Evolutionary conservation across 1,284 basidiomycete genomes (phyloP), one percentile per base, ranked within the genome.

Genomic region (Amanita bisporigera): DNA sequence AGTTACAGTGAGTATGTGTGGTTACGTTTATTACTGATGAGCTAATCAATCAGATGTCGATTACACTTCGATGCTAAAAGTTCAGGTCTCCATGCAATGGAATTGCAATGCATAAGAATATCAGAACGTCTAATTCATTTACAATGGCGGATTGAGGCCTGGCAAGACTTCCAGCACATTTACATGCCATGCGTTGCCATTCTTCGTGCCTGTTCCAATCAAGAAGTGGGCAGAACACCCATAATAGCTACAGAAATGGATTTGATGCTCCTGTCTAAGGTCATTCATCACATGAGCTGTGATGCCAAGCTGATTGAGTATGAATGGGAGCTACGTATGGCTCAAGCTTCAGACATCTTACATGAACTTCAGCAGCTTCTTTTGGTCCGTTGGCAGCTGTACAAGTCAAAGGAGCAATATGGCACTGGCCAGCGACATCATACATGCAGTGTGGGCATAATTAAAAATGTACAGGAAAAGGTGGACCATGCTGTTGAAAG

Each of bases 281-380:
- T 72, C 0, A 11, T 66, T 2, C 15, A 41, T 3, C 41, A 54
- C 3, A 40, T 54, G 7, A 47, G 61, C 3, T 73, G 73, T 33
- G 64, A 71, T 21, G 1, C n/a, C 10, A 59, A 67, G 19, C 61
- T 75, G 19, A 38, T 66, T 29, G 64, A 67, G 1, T 69, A 72
- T 57, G 79, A 82, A 65, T 73, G 71, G 38, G 64, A 69, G 0
- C 70, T 81, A 31, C 74, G 77, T 0, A 71, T 70, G 29, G 77
- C 74, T 1, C 77, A 80, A 57, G 76, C 74, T 2, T 61, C 69
- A 5, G 74, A 73, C 9, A 50, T 69, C 0, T 72, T 82, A 0
- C 71, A 75, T 7, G 66, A 76, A 7, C 60, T 81, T 10, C 74
- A 77, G 2, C 68, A 69, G n/a, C 70, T 75, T 3, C 72, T 83